Percentiles rank a stretch among this genome's conserved stretches.
Evolutionary conservation across 1,284 basidiomycete genomes (phyloP).

Genomic region (Filobasidium uniguttulatum): DNA sequence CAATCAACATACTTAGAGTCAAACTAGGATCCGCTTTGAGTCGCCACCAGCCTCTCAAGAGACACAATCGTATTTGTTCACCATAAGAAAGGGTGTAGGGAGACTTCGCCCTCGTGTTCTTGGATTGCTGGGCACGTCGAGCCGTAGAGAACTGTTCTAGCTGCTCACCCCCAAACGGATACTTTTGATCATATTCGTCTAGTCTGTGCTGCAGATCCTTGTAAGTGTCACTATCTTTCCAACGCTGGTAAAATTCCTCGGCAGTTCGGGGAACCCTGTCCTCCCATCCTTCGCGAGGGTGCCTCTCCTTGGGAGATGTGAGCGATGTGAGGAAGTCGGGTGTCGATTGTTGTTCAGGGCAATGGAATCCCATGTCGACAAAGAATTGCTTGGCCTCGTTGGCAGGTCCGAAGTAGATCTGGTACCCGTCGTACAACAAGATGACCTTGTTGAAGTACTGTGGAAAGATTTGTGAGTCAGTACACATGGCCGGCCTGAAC

Average conservation of each 20-base stretch:
- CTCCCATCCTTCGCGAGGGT: neutral
- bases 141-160: slow-evolving; percentile 36
- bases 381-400: slow-evolving; percentile 63
- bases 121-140: slow-evolving; percentile 38
- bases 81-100: slow-evolving; percentile 38
- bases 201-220: slow-evolving; percentile 32
- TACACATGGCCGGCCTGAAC: slow-evolving; percentile 73
- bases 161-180: slow-evolving; percentile 32
- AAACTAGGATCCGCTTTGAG: slow-evolving; percentile 35
- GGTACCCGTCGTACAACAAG: slow-evolving; percentile 62
- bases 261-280: slow-evolving; percentile 4
- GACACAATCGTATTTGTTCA: slow-evolving; percentile 36
- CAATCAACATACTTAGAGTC: slow-evolving; percentile 34
- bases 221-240: slow-evolving; percentile 33
- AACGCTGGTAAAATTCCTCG: slow-evolving; percentile 18
- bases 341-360: slow-evolving; percentile 36
- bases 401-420: slow-evolving; percentile 67
- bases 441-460: slow-evolving; percentile 53
- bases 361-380: slow-evolving; percentile 57
- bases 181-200: slow-evolving; percentile 28
- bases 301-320: slow-evolving; percentile 1
- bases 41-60: slow-evolving; percentile 35
- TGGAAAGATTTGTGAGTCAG: slow-evolving; percentile 54
- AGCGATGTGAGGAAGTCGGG: slow-evolving; percentile 42
- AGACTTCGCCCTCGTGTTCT: slow-evolving; percentile 22